Percentiles rank a stretch among this genome's conserved stretches.
Conservation (phyloP, 106 monocot species). For the Platanthera zijinensis region DNA sequence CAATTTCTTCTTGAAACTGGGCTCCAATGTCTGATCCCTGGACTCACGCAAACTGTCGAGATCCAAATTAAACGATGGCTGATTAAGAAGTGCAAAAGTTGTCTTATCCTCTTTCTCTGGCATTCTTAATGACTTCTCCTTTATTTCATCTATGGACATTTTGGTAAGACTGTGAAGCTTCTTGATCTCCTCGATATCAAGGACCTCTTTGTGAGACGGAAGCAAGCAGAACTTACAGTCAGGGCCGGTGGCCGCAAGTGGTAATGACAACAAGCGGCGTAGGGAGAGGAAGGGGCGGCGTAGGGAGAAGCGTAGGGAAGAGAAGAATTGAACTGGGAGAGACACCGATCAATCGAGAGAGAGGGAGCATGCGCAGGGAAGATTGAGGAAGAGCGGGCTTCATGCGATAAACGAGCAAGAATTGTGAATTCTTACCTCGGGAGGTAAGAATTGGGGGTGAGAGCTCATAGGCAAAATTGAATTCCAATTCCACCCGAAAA, state of each 20-base stretch:
- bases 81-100: background rate
- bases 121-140: constrained; percentile 13
- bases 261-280: constrained; percentile 11
- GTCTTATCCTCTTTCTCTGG: constrained; percentile 17
- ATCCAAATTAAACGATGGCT: constrained; percentile 46
- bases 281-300: background rate
- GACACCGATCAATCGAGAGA: background rate
- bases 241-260: constrained; percentile 15
- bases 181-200: constrained; percentile 76
- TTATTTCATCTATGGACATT: constrained; percentile 25
- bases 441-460: too few relatives aligned
- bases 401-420: too few relatives aligned
- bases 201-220: constrained; percentile 57
- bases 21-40: constrained; percentile 38
- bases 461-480: too few relatives aligned
- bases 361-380: too few relatives aligned
- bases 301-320: background rate
- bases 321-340: background rate
- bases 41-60: constrained; percentile 38
- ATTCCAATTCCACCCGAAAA: too few relatives aligned
- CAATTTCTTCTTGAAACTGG: constrained; percentile 50
- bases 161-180: constrained; percentile 46
- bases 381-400: too few relatives aligned
- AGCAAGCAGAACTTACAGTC: constrained; percentile 30
- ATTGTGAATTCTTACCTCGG: too few relatives aligned